Evolutionary conservation across 352 stramenopile species (phyloP), one percentile per base, ranked within the genome.

Genomic region (Globisporangium uncinulatum): DNA sequence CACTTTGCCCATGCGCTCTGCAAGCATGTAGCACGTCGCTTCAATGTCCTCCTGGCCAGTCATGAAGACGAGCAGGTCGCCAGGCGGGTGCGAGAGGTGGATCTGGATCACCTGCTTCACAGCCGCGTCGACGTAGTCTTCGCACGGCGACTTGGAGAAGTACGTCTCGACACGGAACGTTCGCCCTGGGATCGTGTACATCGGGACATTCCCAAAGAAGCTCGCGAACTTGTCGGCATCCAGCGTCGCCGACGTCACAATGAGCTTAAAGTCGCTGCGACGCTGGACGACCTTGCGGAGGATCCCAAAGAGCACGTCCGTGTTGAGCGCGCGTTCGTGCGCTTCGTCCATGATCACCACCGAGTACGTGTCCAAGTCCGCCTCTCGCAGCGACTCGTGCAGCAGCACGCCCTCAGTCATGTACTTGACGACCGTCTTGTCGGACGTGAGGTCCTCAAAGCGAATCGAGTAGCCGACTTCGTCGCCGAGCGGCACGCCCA

Each of bases 1-100:
- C 14, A 99, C 70, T 47, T 95, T 92, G 17, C 81, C 86, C 76
- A 99, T 98, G n/a, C 96, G 93, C 57, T 98, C 93, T 13, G 94
- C 92, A 4, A 99, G 58, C 24, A 99, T 85, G 57, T 86, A 96
- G 62, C 93, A 98, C 13, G 89, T 97, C 9, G 92, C 86, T 56
- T 99, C 97, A 67, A 99, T 99, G 65, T 99, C 97, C 73, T 99
- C 96, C 74, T 99, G 97, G 7, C 97, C 97, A 1, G 97, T 99
- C 96, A 99, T 99, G 67, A 99, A 99, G 42, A 99, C 95, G 6
- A 99, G 66, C 59, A 99, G 96, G 73, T 99, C 97, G 43, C 97
- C 97, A 11, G 94, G 90, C 15, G 94, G 94, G 51, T 96, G 91
- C 41, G 95, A 98, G 49, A 99, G 84, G 72, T 99, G 97, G 65